Base-by-base conservation (phyloP, 371 early-diverging fungal species). In the Mortierella sp. region DNA sequence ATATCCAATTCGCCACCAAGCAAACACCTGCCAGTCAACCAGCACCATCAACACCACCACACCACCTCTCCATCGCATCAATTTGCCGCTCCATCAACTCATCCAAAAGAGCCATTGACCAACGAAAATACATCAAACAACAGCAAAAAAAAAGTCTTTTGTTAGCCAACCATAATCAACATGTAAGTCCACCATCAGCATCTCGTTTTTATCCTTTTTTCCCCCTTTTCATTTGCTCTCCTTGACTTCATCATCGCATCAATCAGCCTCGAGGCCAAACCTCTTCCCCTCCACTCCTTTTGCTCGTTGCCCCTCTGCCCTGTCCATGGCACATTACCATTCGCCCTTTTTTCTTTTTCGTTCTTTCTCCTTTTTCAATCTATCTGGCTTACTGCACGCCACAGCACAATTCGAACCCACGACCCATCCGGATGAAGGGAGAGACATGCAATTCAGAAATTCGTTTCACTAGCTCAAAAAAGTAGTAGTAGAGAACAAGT, bases 31-130 rank as follows among this genome's bases (percentile, higher is more conserved):
- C 10, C 37, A 37, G 37, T 39, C 61, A 61, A 61, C 61, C 37
- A 61, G 11, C 34, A 9, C 34, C 61, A 34, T 61, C 37, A 16
- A 34, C 61, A 61, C 61, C 37, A 34, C 61, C 34, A 19, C 48
- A 2, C n/a, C n/a, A n/a, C n/a, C n/a, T n/a, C n/a, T 34, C 58
- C 61, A 37, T 61, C 61, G 61, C 61, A 61, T 61, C 61, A 61
- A 61, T 61, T 61, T 39, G 61, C 22, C 37, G 34, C 3, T 9
- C 34, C 61, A 61, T 61, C 61, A 37, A 61, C 61, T 37, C 61
- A 61, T 37, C 9, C 61, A 22, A 61, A 22, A 61, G 61, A 34
- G 34, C 34, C 52, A 26, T 19, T 26, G 8, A 31, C 37, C 22
- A 53, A 26, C n/a, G n/a, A n/a, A n/a, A n/a, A n/a, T n/a, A n/a